These are phyloP conservation scores for Aspergillus haitiensis DNA, from an alignment of 495 filamentous ascomycete genomes.

Conservation along the genomic window DNA sequence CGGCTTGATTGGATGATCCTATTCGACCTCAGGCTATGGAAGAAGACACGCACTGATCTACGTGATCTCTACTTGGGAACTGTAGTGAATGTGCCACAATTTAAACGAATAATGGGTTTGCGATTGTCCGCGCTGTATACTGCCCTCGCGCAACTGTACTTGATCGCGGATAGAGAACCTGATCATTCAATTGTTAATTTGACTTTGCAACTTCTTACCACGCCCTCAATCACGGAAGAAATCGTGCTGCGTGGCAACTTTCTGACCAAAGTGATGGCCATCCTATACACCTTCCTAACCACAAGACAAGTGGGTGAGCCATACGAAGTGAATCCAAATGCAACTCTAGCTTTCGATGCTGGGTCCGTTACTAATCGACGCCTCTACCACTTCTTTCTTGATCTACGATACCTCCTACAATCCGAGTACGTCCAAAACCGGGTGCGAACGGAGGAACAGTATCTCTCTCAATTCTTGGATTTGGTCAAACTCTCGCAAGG, in stretches of 20 bases:
- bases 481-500: slow-evolving; percentile 94
- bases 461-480: slow-evolving; percentile 91
- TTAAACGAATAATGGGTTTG: slow-evolving; percentile 93
- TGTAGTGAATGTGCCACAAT: slow-evolving; percentile 88
- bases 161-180: slow-evolving; percentile 94
- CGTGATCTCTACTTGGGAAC: slow-evolving; percentile 95
- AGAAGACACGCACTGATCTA: slow-evolving; percentile 84
- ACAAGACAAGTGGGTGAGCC: slow-evolving; percentile 94
- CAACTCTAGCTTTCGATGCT: slow-evolving; percentile 85
- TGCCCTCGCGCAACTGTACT: slow-evolving; percentile 86
- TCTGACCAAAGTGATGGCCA: slow-evolving; percentile 89
- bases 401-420: slow-evolving; percentile 84
- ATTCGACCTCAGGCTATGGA: slow-evolving; percentile 97
- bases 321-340: slow-evolving; percentile 76
- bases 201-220: slow-evolving; percentile 93
- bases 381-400: slow-evolving; percentile 95
- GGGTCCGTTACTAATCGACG: slow-evolving; percentile 91
- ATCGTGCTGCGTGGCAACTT: slow-evolving; percentile 96
- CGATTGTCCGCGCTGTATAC: slow-evolving; percentile 94
- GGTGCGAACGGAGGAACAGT: slow-evolving; percentile 77
- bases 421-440: slow-evolving; percentile 83
- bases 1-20: slow-evolving; percentile 94
- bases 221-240: slow-evolving; percentile 92
- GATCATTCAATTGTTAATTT: slow-evolving; percentile 99
- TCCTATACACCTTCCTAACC: slow-evolving; percentile 95